These are phyloP conservation scores for Chytriomyces sp. DNA, from an alignment of 192 early-diverging fungal genomes.

Conservation along the genomic window DNA sequence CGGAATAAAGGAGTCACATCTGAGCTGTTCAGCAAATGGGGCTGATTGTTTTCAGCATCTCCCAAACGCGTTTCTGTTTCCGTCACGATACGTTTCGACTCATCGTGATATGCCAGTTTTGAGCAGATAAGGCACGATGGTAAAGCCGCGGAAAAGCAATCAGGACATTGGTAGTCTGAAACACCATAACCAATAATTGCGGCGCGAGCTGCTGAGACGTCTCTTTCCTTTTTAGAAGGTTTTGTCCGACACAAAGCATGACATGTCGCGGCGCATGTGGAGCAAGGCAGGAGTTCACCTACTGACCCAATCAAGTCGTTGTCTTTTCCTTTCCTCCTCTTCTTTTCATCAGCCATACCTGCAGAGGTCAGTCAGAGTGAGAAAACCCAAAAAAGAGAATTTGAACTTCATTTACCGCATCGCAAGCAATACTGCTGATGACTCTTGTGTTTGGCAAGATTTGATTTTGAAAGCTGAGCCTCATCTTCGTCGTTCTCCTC, in stretches of 20 bases:
- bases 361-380: too few relatives aligned
- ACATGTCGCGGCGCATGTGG: conserved; percentile 26
- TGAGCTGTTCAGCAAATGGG: neutral
- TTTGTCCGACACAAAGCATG: conserved; percentile 26
- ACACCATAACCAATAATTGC: neutral
- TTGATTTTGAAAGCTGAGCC: neutral
- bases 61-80: neutral
- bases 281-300: conserved; percentile 27
- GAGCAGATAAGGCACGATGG: conserved; percentile 18
- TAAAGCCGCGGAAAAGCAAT: conserved; percentile 7
- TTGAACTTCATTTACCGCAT: conserved; percentile 18
- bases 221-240: conserved; percentile 14
- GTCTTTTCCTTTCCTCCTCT: conserved; percentile 7
- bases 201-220: neutral
- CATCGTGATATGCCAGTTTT: neutral
- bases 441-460: neutral
- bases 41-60: neutral
- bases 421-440: conserved; percentile 22
- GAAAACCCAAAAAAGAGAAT: neutral
- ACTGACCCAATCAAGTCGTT: conserved; percentile 22
- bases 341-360: neutral
- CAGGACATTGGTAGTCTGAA: conserved; percentile 25
- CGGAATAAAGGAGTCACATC: conserved; percentile 30
- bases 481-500: conserved; percentile 6
- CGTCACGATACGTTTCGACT: neutral